These are phyloP conservation scores for Sarcodon aspratus DNA, from an alignment of 768 basidiomycete species.

Conservation along the genomic window DNA sequence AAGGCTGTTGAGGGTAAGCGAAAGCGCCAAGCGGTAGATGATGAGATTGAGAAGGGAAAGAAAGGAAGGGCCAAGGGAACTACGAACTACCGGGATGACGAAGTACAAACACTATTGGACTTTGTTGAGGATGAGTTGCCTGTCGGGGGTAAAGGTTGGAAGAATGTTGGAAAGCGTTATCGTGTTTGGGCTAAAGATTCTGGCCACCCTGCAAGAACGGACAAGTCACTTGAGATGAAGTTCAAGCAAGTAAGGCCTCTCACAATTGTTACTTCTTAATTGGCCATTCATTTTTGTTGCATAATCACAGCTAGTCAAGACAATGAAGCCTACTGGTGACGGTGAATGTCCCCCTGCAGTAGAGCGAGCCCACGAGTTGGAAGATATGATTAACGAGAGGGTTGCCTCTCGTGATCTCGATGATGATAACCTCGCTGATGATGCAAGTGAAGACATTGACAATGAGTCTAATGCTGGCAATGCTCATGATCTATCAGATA, in stretches of 20 bases:
- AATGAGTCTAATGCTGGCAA: background rate
- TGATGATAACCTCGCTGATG: conserved; percentile 10
- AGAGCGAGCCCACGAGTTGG: conserved; percentile 14
- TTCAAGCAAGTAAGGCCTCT: background rate
- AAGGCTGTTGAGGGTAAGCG: too few relatives aligned
- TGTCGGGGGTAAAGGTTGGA: background rate
- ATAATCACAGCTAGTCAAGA: background rate
- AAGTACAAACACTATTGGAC: background rate
- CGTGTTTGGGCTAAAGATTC: background rate
- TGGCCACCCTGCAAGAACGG: background rate
- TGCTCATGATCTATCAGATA: background rate
- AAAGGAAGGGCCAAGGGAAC: background rate
- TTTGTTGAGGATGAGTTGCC: background rate
- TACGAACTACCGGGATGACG: background rate
- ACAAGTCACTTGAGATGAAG: background rate
- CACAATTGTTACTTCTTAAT: too few relatives aligned
- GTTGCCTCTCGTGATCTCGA: conserved; percentile 12
- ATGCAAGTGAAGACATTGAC: background rate
- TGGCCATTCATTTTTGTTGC: background rate
- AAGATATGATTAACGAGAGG: conserved; percentile 14
- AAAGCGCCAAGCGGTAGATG: too few relatives aligned
- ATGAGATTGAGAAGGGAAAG: background rate
- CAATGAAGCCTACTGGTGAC: conserved; percentile 14
- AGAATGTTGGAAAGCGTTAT: background rate
- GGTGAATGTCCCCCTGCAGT: conserved; percentile 13